Evolutionary conservation across 345 rosid genomes (phyloP), one percentile per base, ranked within the genome.

Genomic region (Gossypium thurberi): DNA sequence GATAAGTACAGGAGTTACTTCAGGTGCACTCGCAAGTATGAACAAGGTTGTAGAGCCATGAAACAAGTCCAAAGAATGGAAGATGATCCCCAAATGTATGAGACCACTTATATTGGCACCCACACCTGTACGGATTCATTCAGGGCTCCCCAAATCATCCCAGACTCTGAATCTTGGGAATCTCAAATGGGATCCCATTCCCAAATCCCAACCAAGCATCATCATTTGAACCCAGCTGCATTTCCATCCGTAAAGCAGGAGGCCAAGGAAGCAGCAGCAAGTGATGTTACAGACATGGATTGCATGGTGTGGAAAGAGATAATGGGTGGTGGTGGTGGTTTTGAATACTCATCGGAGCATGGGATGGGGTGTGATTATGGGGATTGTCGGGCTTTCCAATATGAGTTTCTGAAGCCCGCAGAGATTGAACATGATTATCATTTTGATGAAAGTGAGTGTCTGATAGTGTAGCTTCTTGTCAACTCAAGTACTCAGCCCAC

Each of bases 31-130:
- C 86, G 84, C 79, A 94, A 94, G 86, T 64, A 81, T 65, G 92
- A 79, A 37, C 86, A 79, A 72, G 89, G 82, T 12, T 94, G 98
- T 81, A 81, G 71, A 53, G 98, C 97, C n/a, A 79, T 84, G 37
- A 91, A 90, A 70, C 98, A 94, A 71, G 98, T 94, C 40, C 98
- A 94, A 51, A 84, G 57, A 84, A 69, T 72, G 65, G 93, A 87
- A 57, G 79, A 82, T 2, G 78, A 87, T 10, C 83, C 92, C 1
- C 74, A 57, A 23, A 68, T 74, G 89, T 85, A 73, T 71, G 85
- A 70, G 13, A 89, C 55, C 69, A 87, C 86, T 20, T 90, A 91
- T 73, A 75, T 82, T 11, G 94, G 91, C 51, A 60, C 20, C 50
- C 98, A 91, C 82, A 89, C 91, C 0, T 94, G 98, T 80, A 78